Percentiles rank a stretch among this genome's conserved stretches.
phyloP scores from a whole-genome alignment of 2,329 filamentous ascomycete species.

The Ophiocordyceps unilateralis region DNA sequence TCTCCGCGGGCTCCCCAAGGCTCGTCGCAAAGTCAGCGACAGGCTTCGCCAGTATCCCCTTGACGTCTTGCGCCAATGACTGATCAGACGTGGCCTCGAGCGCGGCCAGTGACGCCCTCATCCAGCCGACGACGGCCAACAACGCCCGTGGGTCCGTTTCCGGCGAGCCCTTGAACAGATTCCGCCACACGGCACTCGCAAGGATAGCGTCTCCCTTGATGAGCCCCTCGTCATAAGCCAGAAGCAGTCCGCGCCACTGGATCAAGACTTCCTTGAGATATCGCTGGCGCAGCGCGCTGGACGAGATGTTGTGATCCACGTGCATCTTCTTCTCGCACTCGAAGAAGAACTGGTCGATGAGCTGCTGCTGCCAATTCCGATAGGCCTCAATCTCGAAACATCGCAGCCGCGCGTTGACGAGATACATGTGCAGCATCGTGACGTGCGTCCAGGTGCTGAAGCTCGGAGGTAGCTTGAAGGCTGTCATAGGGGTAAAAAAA shows the following conservation, averaged over 20 bases:
- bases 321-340: conserved; percentile 74
- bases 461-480: conserved; percentile 62
- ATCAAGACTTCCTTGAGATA: conserved; percentile 79
- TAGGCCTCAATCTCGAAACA: conserved; percentile 54
- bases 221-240: conserved; percentile 72
- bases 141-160: conserved; percentile 32
- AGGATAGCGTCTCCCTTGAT: conserved; percentile 61
- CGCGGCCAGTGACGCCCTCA: conserved; percentile 28
- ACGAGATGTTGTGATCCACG: conserved; percentile 53
- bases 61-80: conserved; percentile 13
- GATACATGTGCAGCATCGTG: conserved; percentile 91
- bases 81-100: conserved; percentile 33
- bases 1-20: conserved; percentile 16
- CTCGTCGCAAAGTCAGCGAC: conserved; percentile 26
- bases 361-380: conserved; percentile 68
- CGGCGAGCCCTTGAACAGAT: conserved; percentile 61
- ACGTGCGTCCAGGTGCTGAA: conserved; percentile 95
- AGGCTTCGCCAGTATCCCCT: conserved; percentile 17
- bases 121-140: conserved; percentile 39
- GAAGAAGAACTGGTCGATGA: conserved; percentile 92
- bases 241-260: conserved; percentile 76
- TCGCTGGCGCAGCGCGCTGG: conserved; percentile 40
- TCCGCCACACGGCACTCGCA: conserved; percentile 78
- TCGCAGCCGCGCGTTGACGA: conserved; percentile 69
- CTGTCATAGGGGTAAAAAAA: conserved; percentile 23